Conservation (phyloP, 208 protist genomes). For the Acanthamoeba healyi region DNA sequence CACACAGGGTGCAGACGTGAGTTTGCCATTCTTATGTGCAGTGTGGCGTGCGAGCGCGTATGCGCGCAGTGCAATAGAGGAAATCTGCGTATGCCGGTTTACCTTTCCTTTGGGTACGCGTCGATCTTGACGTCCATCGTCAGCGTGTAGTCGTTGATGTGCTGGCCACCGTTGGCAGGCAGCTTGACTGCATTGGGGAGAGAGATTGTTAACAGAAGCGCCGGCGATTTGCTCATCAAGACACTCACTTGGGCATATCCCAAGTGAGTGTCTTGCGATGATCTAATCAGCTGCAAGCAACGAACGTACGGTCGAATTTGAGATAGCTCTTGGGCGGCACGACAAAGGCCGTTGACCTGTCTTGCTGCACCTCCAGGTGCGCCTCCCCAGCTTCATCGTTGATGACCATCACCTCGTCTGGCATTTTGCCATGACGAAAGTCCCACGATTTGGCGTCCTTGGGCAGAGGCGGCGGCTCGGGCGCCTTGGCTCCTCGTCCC, state of each 20-base stretch:
- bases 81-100: too few relatives aligned
- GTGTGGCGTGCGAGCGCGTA: too few relatives aligned
- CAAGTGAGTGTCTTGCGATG: slow-evolving; percentile 5
- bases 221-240: not conserved
- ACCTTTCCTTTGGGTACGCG: slow-evolving; percentile 63
- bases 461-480: slow-evolving; percentile 2
- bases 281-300: not conserved
- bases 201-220: not conserved
- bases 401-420: slow-evolving; percentile 73
- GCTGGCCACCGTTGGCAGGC: slow-evolving; percentile 17
- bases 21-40: not conserved
- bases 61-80: not conserved
- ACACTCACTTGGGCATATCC: not conserved
- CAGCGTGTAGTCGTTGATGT: slow-evolving; percentile 75
- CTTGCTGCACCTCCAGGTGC: slow-evolving; percentile 63
- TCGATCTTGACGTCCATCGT: slow-evolving; percentile 72
- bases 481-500: not conserved
- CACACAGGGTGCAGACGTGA: not conserved
- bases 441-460: slow-evolving; percentile 51
- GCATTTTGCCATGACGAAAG: slow-evolving; percentile 74
- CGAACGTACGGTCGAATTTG: slow-evolving; percentile 63
- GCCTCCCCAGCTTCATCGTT: slow-evolving; percentile 59
- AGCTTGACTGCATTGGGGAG: slow-evolving; percentile 74
- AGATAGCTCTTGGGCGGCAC: slow-evolving; percentile 69
- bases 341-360: slow-evolving; percentile 61